A percentile compares a stretch with the other conserved stretches of the same genome.
phyloP scores from a whole-genome alignment of 129 eudicot genomes.

The sunflower (Helianthus annuus) region DNA sequence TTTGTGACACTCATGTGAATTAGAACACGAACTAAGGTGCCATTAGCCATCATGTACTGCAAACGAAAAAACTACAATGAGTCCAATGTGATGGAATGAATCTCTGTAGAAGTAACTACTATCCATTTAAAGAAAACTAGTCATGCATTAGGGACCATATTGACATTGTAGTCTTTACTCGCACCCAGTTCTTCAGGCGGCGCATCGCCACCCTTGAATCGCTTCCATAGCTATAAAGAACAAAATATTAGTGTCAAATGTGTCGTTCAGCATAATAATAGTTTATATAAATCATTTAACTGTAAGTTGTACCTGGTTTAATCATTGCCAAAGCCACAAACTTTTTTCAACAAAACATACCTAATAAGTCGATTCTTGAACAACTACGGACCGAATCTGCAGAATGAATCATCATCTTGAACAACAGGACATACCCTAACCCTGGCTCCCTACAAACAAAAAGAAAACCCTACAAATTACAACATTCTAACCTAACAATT shows the following conservation, averaged over 20 bases:
- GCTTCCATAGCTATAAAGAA: constrained; percentile 60
- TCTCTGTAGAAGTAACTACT: neutral
- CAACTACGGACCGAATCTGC: too few species aligned
- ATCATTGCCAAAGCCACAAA: too few species aligned
- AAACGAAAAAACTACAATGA: constrained; percentile 15
- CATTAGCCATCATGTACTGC: constrained; percentile 86
- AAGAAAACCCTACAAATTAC: too few species aligned
- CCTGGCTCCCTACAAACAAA: too few species aligned
- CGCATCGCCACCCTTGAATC: constrained; percentile 49
- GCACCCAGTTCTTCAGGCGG: constrained; percentile 62
- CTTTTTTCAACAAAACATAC: too few species aligned
- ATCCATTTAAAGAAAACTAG: neutral
- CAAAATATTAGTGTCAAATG: constrained; percentile 2
- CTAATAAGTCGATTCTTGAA: too few species aligned
- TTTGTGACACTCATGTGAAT: constrained; percentile 70
- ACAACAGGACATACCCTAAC: too few species aligned
- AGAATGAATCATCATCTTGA: too few species aligned
- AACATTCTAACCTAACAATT: too few species aligned
- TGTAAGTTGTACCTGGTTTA: constrained; percentile 49
- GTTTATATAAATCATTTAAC: constrained; percentile 5
- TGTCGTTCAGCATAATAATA: neutral
- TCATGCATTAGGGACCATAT: constrained; percentile 72
- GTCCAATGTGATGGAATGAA: neutral
- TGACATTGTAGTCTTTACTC: constrained; percentile 66
- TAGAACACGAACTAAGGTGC: constrained; percentile 63